Evolutionary conservation across 2,329 filamentous ascomycete species (phyloP).

Genomic region (Fusarium nematophilum): DNA sequence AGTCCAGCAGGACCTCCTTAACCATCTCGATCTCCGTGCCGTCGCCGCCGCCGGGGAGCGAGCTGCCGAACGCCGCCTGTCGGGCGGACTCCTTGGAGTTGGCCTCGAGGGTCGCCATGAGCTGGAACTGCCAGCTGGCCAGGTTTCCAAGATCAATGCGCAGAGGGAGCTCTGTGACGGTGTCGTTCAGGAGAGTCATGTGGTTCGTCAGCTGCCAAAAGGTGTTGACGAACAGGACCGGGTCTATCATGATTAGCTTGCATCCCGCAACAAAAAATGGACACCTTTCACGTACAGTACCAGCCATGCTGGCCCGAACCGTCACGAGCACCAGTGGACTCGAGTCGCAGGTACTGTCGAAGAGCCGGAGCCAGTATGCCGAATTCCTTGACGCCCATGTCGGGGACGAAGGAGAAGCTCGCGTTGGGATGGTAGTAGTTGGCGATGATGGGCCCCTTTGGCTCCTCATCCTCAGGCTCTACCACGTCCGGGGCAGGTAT

Average conservation of each 20-base stretch:
- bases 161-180: conserved; percentile 82
- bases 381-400: conserved; percentile 77
- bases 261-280: not conserved
- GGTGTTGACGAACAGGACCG: conserved; percentile 90
- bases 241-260: conserved; percentile 57
- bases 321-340: conserved; percentile 84
- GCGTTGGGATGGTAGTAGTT: conserved; percentile 97
- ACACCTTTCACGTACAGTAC: conserved; percentile 70
- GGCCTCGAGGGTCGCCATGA: conserved; percentile 86
- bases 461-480: conserved; percentile 63
- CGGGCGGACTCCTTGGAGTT: conserved; percentile 85
- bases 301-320: conserved; percentile 87
- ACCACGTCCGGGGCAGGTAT: conserved; percentile 52
- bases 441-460: conserved; percentile 75
- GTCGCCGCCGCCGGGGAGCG: conserved; percentile 82
- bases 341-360: conserved; percentile 82
- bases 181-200: conserved; percentile 92
- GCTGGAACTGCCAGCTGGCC: conserved; percentile 88
- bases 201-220: conserved; percentile 96
- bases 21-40: conserved; percentile 96
- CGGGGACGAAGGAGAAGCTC: conserved; percentile 86
- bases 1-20: conserved; percentile 94
- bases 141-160: conserved; percentile 87
- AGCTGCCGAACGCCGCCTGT: conserved; percentile 79
- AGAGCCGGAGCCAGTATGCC: conserved; percentile 76